Evolutionary conservation across 257 asterid genomes (phyloP).

Genomic region (Craterostigma plantagineum): DNA sequence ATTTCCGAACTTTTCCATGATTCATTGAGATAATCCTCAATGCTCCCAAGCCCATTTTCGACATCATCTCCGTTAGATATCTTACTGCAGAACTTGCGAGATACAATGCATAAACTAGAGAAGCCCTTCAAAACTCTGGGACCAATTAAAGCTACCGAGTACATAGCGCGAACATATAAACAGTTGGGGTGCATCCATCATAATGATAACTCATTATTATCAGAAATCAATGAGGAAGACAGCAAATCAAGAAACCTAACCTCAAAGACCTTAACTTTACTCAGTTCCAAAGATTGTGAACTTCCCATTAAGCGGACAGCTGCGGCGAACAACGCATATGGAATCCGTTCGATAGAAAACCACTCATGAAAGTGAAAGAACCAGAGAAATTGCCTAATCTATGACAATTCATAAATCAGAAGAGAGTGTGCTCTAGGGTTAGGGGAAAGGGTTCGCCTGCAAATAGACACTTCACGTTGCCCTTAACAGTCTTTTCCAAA

Average conservation of each 20-base stretch:
- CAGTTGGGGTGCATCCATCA: constrained; percentile 21
- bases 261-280: constrained; percentile 7
- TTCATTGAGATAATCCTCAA: constrained; percentile 54
- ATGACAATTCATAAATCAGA: too few species aligned
- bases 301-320: constrained; percentile 18
- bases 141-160: constrained; percentile 27
- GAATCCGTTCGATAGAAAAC: too few species aligned
- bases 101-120: constrained; percentile 18
- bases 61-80: constrained; percentile 22
- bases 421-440: too few species aligned
- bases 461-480: too few species aligned
- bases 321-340: background rate
- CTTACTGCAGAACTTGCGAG: constrained; percentile 33
- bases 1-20: constrained; percentile 35
- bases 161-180: constrained; percentile 23
- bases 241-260: constrained; percentile 2
- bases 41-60: constrained; percentile 41
- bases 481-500: too few species aligned
- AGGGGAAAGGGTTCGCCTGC: too few species aligned
- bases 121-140: constrained; percentile 23
- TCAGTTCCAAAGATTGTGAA: constrained; percentile 5
- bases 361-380: too few species aligned
- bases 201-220: constrained; percentile 10
- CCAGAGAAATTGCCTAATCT: too few species aligned
- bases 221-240: too few species aligned